Base-by-base conservation (phyloP, 2,329 filamentous ascomycete genomes). In the Scortechinia acanthostroma region DNA sequence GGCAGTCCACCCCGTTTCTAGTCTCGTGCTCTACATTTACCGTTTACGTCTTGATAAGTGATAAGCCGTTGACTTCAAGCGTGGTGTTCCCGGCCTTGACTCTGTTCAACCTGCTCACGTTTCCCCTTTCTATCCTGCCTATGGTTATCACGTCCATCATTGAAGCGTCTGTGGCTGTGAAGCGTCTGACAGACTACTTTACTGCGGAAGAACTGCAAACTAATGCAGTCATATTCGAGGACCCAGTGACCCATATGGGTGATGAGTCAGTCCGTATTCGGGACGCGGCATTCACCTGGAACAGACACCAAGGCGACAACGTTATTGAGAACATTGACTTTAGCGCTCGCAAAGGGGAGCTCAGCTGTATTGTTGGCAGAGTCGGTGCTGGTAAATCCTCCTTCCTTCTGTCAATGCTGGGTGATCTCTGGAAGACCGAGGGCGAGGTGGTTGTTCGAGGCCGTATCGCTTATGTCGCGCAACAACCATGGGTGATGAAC, bases 91-190 rank as follows among this genome's bases (percentile, higher is more conserved):
- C 84, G 5, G 85, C 84, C 3, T 63, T 88, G 55, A 87, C 84
- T 0, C 68, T 88, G 17, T 88, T 88, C 73, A 88, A 88, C 53
- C 66, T 88, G 19, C 71, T 88, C 21, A 86, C 83, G 0, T 88
- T 88, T 59, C 84, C 84, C 1, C 71, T 88, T 22, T 77, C 84
- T 1, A 79, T 88, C 42, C 63, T 88, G 30, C 84, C 84, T 2
- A 86, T 88, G 81, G 83, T 88, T n/a, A 87, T 88, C 50, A 87
- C 83, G 1, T 78, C 83, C 6, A 80, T 88, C 47, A 83, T 88
- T 35, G 84, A 88, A 58, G 82, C 84, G 13, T 80, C 75, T 19
- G 84, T 88, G 42, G 84, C 84, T 14, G 81, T 87, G 16, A 73
- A 71, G 30, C 77, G 84, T 51, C 66, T 88, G 48, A 85, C 83